Percentiles rank a stretch among this genome's conserved stretches.
Evolutionary conservation across 495 filamentous ascomycete species (phyloP).

Genomic region (Evernia prunastri): DNA sequence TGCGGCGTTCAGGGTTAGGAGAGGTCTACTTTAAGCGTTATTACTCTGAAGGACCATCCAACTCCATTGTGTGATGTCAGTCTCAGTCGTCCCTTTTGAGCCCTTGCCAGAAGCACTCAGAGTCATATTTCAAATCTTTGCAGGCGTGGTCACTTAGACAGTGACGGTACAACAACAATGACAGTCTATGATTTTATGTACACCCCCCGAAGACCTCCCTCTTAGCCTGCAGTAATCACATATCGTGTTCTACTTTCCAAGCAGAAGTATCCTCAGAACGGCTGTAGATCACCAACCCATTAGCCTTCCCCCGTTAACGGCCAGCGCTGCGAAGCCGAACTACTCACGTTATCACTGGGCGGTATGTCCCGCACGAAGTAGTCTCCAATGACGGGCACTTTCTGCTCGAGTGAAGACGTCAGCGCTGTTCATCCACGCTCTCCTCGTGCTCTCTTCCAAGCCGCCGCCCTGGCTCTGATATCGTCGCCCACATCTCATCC

Average conservation of each 20-base stretch:
- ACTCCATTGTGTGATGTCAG: background rate
- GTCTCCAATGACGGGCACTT: conserved; percentile 26
- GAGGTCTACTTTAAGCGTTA: background rate
- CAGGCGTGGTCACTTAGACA: background rate
- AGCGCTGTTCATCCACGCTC: background rate
- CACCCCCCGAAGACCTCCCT: background rate
- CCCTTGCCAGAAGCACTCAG: background rate
- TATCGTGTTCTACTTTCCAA: background rate
- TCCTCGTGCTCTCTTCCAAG: background rate
- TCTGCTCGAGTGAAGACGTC: conserved; percentile 13
- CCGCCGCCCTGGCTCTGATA: background rate
- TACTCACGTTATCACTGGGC: conserved; percentile 28
- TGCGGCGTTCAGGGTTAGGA: background rate
- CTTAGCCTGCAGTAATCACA: background rate
- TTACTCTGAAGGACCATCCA: background rate
- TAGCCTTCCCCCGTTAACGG: background rate
- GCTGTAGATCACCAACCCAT: background rate
- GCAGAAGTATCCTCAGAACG: background rate
- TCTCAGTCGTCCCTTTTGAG: background rate
- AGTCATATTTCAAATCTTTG: background rate
- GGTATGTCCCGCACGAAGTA: conserved; percentile 25
- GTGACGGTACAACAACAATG: background rate
- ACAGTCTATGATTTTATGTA: background rate
- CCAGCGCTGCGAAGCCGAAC: background rate
- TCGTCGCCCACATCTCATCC: background rate